Conservation (phyloP, 2,329 filamentous ascomycete species). For the Pseudopyrenochaeta lycopersici region DNA sequence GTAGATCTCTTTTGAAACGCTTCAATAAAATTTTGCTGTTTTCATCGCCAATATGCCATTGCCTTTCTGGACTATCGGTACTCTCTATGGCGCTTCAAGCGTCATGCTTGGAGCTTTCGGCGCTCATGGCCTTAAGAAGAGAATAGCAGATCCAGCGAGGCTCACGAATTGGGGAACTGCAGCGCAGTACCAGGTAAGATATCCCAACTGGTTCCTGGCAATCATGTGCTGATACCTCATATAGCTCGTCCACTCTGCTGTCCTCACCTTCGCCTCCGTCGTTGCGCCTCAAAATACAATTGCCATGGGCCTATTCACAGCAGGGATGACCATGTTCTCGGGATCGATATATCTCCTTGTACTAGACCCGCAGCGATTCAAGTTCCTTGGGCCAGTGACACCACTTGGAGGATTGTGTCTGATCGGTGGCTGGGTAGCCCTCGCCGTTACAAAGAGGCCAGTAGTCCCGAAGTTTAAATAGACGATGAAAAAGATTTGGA, state of each 20-base stretch:
- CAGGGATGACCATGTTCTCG: slow-evolving; percentile 73
- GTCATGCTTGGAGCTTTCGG: slow-evolving; percentile 73
- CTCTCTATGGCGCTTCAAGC: slow-evolving; percentile 68
- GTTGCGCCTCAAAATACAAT: slow-evolving; percentile 64
- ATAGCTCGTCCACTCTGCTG: slow-evolving; percentile 71
- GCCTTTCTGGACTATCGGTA: slow-evolving; percentile 69
- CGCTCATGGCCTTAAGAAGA: slow-evolving; percentile 71
- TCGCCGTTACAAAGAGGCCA: slow-evolving; percentile 51
- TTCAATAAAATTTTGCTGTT: too few species aligned
- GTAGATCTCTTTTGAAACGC: too few species aligned
- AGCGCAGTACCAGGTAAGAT: slow-evolving; percentile 70
- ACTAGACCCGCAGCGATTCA: slow-evolving; percentile 68
- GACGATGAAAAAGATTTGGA: neutral
- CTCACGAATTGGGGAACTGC: slow-evolving; percentile 71
- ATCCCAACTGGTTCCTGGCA: neutral
- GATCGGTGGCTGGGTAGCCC: slow-evolving; percentile 70
- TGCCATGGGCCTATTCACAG: slow-evolving; percentile 67
- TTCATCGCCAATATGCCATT: slow-evolving; percentile 34
- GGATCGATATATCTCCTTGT: slow-evolving; percentile 72
- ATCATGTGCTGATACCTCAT: slow-evolving; percentile 35
- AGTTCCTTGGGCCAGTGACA: slow-evolving; percentile 69
- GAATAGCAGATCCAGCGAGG: slow-evolving; percentile 66
- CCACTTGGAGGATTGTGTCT: slow-evolving; percentile 70
- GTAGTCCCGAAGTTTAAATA: slow-evolving; percentile 6
- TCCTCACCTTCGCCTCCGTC: slow-evolving; percentile 65